These are phyloP conservation scores for Agaricales sp. DNA, from an alignment of 1,284 basidiomycete species.

Conservation along the genomic window DNA sequence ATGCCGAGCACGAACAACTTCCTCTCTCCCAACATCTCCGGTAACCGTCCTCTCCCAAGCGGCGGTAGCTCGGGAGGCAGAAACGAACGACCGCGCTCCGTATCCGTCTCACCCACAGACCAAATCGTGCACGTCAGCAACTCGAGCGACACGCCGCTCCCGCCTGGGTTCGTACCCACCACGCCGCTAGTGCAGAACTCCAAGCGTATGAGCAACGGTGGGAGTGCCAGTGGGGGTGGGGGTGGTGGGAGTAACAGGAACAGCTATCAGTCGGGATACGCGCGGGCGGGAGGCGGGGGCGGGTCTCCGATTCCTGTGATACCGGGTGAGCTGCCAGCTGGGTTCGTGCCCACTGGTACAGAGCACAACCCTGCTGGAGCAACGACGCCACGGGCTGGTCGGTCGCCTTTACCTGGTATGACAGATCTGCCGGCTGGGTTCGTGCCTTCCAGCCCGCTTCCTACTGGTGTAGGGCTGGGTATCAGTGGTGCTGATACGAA, in stretches of 20 bases:
- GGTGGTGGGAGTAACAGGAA: too few species aligned
- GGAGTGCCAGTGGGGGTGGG: background rate
- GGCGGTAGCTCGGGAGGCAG: background rate
- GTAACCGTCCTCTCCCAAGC: background rate
- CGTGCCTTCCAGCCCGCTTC: background rate
- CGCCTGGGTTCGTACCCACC: background rate
- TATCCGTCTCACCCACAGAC: background rate
- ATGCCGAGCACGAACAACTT: background rate
- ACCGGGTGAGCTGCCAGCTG: background rate
- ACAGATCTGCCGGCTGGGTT: background rate
- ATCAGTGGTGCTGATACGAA: background rate
- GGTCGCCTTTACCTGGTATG: background rate
- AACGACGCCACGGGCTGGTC: background rate
- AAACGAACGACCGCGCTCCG: background rate
- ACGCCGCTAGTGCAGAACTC: background rate
- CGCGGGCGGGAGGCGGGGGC: background rate
- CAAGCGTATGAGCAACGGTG: background rate
- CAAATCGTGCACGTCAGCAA: constrained; percentile 1
- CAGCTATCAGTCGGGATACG: too few species aligned
- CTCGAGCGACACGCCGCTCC: background rate
- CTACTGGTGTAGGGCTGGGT: background rate
- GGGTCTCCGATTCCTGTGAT: background rate
- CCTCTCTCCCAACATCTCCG: background rate
- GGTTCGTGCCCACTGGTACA: background rate
- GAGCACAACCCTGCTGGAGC: too few species aligned